phyloP scores from a whole-genome alignment of 805 yeast species.

The Torulaspora delbrueckii region DNA sequence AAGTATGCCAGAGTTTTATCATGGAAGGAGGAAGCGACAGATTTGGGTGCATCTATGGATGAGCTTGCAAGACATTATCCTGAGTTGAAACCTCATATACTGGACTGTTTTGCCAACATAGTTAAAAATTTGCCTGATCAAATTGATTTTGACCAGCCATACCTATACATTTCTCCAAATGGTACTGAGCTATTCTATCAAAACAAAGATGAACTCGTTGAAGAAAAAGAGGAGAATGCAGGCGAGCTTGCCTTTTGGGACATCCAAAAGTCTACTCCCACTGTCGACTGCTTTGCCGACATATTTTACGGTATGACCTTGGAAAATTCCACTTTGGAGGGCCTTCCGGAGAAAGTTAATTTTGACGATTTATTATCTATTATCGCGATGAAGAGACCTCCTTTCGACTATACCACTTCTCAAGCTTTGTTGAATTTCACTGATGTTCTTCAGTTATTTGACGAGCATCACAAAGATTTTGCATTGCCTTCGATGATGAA shows the following conservation, averaged over 20 bases:
- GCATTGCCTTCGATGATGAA: constrained; percentile 38
- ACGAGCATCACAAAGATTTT: constrained; percentile 50
- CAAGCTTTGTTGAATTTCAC: constrained; percentile 49
- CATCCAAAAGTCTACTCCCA: constrained; percentile 39
- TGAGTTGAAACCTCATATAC: constrained; percentile 55
- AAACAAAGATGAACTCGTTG: constrained; percentile 39
- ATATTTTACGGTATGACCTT: constrained; percentile 48
- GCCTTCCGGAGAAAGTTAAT: constrained; percentile 35
- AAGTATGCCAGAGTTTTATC: constrained; percentile 52
- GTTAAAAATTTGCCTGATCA: constrained; percentile 44
- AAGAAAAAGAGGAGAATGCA: constrained; percentile 40
- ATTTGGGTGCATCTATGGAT: constrained; percentile 66
- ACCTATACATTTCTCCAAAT: constrained; percentile 38
- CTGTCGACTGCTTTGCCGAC: constrained; percentile 47
- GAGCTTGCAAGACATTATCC: constrained; percentile 83
- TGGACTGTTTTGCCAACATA: constrained; percentile 44
- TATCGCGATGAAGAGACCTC: constrained; percentile 47
- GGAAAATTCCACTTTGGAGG: constrained; percentile 47
- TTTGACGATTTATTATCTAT: constrained; percentile 46
- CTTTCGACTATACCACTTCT: constrained; percentile 58
- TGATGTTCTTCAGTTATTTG: constrained; percentile 52
- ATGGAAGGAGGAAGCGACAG: constrained; percentile 47
- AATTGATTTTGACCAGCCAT: constrained; percentile 37
- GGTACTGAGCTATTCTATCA: constrained; percentile 41
- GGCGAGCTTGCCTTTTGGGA: constrained; percentile 51